Evolutionary conservation across 148 eudicot genomes (phyloP), one percentile per base, ranked within the genome.

Genomic region (Vaccinium darrowii): DNA sequence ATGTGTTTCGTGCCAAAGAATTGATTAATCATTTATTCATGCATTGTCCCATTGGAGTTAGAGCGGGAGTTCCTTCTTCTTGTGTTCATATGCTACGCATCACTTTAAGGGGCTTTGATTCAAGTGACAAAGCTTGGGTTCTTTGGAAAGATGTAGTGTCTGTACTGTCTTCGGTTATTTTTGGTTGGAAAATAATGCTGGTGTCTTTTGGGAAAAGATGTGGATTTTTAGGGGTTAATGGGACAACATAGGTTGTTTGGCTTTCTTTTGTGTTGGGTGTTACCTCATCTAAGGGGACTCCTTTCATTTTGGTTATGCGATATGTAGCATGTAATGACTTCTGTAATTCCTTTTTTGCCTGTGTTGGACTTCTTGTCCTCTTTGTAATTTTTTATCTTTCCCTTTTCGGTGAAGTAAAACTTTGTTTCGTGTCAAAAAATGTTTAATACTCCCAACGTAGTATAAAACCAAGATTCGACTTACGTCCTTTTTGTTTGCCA

Each of bases 141-240:
- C 27, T 63, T 69, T 69, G 74, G 74, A 69, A 27, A 69, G 74
- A 27, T 69, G 74, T 13, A 69, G 74, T 69, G 74, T 27, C 19
- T 27, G 33, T 67, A 67, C 56, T 53, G 56, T 53, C 8, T 67
- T 27, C 9, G 7, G 16, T 67, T 67, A 11, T 30, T 67, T 25
- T 67, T 67, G 16, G 39, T 67, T 27, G 36, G 73, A 67, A 67
- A 67, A 27, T 30, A 25, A 67, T 67, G 18, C 18, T 69, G 12
- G 39, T 27, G 39, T 67, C 39, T 1, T 27, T 63, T 25, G 72
- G 4, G 6, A n/a, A 23, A 65, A 65, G n/a, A 65, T 3, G 72
- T 27, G 7, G 33, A 25, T 25, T 23, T 69, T 69, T 27, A 11
- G 39, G 74, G 30, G 30, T 65, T 8, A 23, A 65, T 65, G 71